phyloP scores from a whole-genome alignment of 2,329 filamentous ascomycete species.

The Trichophaea hybrida region DNA sequence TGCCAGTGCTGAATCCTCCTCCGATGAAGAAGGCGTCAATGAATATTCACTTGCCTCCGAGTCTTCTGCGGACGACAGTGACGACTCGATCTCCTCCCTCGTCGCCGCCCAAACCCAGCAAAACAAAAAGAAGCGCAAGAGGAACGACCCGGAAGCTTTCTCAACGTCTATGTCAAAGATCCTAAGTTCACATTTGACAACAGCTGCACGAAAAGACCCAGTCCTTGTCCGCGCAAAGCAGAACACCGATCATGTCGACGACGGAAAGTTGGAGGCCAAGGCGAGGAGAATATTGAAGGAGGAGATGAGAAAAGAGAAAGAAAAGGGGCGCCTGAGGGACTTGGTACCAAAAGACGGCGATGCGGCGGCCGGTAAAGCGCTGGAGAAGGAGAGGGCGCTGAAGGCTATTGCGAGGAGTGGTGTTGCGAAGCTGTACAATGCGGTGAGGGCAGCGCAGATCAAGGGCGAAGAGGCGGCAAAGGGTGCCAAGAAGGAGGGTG shows the following conservation, averaged over 20 bases:
- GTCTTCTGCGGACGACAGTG: not conserved
- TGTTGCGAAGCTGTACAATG: conserved; percentile 92
- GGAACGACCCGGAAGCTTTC: conserved; percentile 83
- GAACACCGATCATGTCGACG: conserved; percentile 46
- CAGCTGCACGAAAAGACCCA: conserved; percentile 68
- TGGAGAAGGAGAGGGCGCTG: conserved; percentile 33
- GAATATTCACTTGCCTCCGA: conserved; percentile 20
- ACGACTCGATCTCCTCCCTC: conserved; percentile 28
- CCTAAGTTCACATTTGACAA: conserved; percentile 72
- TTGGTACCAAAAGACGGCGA: conserved; percentile 44
- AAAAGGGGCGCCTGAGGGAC: conserved; percentile 80
- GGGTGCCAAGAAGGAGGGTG: conserved; percentile 52
- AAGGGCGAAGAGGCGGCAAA: conserved; percentile 66
- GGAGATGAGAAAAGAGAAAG: conserved; percentile 62
- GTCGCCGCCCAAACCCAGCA: conserved; percentile 34
- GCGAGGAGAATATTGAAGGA: conserved; percentile 64
- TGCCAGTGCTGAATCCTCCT: conserved; percentile 24
- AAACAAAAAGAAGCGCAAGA: conserved; percentile 51
- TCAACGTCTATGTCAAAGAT: conserved; percentile 90
- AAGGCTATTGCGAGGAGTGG: conserved; percentile 25
- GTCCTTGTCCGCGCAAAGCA: conserved; percentile 72
- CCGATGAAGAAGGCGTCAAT: conserved; percentile 37
- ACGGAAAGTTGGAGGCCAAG: conserved; percentile 57
- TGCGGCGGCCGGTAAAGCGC: conserved; percentile 34
- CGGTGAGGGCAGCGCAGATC: conserved; percentile 81